Base-by-base conservation (phyloP, 257 asterid genomes). In the Henckelia pumila region DNA sequence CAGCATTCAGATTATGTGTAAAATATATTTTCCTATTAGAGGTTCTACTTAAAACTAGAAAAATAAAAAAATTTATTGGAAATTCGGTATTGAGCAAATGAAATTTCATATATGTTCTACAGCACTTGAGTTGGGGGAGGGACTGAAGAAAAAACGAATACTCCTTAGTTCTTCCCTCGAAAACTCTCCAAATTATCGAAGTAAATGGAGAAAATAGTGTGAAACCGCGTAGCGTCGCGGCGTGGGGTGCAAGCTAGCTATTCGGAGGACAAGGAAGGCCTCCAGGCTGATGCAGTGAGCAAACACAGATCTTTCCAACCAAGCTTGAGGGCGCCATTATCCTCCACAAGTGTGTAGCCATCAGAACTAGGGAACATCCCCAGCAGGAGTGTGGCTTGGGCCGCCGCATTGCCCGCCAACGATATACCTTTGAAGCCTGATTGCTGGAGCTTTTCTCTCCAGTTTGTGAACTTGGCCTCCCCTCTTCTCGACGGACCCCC, bases 251-350 rank as follows among this genome's bases (percentile, higher is more conserved):
- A 0, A 40, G 52, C n/a, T 37, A 29, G 47, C 14, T 40, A 47
- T 0, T 47, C 40, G 40, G 74, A 10, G 5, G 77, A 56, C 64
- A 57, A 47, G 25, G 76, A 68, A 49, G 95, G 96, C 68, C 81
- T 85, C 99, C 99, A 94, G 2, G 97, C 99, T 1, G 99, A 94
- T 35, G 97, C 99, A 66, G 96, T 94, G 30, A 94, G 92, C 89
- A 91, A 81, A 84, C 97, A 94, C 33, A 94, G 92, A 75, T 94
- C 99, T 84, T 88, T 90, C 99, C 99, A 94, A 3, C 99, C 99
- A 44, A 93, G 96, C 63, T 93, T 94, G 56, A 94, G 91, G 13
- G 96, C 80, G 4, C 97, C 99, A 47, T 85, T 87, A 68, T 94
- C 99, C 86, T 94, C 99, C 24, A 91, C 95, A 60, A 94, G 66